phyloP scores from a whole-genome alignment of 768 basidiomycete genomes.

The Leucogyrophana mollusca region DNA sequence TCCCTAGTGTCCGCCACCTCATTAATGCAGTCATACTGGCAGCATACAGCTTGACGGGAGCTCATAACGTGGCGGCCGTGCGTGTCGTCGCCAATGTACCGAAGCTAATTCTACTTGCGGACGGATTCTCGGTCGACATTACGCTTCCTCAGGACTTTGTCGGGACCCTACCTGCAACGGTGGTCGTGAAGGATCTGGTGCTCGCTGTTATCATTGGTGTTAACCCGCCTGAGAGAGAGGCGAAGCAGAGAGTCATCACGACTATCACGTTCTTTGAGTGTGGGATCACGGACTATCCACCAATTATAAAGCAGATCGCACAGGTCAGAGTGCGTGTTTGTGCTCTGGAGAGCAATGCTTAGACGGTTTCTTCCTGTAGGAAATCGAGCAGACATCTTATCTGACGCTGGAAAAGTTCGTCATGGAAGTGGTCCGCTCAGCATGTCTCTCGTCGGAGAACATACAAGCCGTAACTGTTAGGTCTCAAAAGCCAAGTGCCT shows the following conservation, averaged over 20 bases:
- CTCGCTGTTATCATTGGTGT: constrained; percentile 66
- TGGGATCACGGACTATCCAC: constrained; percentile 35
- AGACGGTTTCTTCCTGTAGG: constrained; percentile 38
- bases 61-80: constrained; percentile 32
- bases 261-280: constrained; percentile 47
- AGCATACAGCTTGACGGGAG: constrained; percentile 38
- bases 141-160: constrained; percentile 11
- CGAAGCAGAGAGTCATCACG: constrained; percentile 61
- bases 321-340: constrained; percentile 12
- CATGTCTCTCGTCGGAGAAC: constrained; percentile 30
- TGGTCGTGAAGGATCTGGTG: constrained; percentile 44
- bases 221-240: constrained; percentile 64
- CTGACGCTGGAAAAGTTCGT: constrained; percentile 64
- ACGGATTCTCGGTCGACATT: constrained; percentile 40
- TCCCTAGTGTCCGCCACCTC: constrained; percentile 29
- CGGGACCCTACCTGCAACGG: constrained; percentile 19
- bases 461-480: constrained; percentile 47
- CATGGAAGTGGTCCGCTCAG: constrained; percentile 40
- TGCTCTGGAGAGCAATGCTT: too few species aligned
- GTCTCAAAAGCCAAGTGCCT: constrained; percentile 68
- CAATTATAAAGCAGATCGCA: constrained; percentile 32
- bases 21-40: constrained; percentile 34
- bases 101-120: constrained; percentile 53
- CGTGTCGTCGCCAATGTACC: constrained; percentile 43
- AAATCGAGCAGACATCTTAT: constrained; percentile 48